Conservation (phyloP, 1,284 basidiomycete genomes). For the Omphalotus olearius region DNA sequence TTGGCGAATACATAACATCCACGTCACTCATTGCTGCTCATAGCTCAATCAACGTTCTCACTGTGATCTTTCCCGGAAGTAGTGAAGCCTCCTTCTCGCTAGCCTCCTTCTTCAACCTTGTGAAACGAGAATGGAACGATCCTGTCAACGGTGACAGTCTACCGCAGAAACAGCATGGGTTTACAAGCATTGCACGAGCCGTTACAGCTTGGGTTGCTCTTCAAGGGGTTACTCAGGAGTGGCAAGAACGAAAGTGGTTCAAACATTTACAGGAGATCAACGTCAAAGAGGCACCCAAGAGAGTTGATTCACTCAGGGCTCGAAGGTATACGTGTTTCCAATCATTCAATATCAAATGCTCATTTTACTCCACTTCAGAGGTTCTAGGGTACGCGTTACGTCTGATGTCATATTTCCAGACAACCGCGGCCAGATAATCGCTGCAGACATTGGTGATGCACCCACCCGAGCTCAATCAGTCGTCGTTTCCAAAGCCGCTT, state of each 20-base stretch:
- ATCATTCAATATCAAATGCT: neutral
- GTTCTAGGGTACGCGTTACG: conserved; percentile 62
- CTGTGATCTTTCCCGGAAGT: conserved; percentile 67
- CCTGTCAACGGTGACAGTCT: conserved; percentile 46
- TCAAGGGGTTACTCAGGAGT: conserved; percentile 74
- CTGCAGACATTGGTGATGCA: conserved; percentile 67
- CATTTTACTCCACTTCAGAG: conserved; percentile 19
- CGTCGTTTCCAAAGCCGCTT: conserved; percentile 21
- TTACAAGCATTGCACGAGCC: conserved; percentile 61
- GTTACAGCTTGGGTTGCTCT: conserved; percentile 74
- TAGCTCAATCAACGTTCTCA: conserved; percentile 67
- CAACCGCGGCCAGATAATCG: conserved; percentile 61
- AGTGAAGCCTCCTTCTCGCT: conserved; percentile 76
- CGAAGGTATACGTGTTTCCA: conserved; percentile 25
- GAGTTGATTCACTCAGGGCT: conserved; percentile 23
- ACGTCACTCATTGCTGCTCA: conserved; percentile 70
- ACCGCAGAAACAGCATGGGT: conserved; percentile 57
- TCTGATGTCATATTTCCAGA: conserved; percentile 64
- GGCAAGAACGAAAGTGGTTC: conserved; percentile 69
- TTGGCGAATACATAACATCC: conserved; percentile 73
- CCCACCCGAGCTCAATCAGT: conserved; percentile 24
- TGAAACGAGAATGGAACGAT: conserved; percentile 65
- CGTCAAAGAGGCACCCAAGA: conserved; percentile 27
- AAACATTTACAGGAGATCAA: conserved; percentile 61
- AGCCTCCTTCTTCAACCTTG: conserved; percentile 71